Evolutionary conservation across 352 stramenopile genomes (phyloP).

Genomic region (Phytophthora meadii): DNA sequence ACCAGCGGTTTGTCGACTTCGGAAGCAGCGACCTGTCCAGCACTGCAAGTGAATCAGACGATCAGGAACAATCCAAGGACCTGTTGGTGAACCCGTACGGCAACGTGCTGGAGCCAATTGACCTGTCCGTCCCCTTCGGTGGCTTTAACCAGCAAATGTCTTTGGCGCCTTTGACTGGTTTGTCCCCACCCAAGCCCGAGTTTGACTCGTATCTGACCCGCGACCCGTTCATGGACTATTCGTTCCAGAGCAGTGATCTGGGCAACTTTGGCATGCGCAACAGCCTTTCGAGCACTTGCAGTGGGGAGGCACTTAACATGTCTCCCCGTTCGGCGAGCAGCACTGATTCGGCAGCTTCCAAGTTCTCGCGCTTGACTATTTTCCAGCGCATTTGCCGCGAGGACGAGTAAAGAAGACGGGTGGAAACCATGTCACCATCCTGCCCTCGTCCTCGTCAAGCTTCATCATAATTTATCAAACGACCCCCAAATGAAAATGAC

Average conservation of each 20-base stretch:
- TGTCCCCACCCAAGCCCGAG: constrained; percentile 30
- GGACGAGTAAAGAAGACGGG: constrained; percentile 43
- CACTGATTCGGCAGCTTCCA: constrained; percentile 44
- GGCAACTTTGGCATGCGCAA: constrained; percentile 30
- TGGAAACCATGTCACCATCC: constrained; percentile 17
- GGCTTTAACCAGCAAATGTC: constrained; percentile 62
- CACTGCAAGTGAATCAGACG: constrained; percentile 74
- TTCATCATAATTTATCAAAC: constrained; percentile 62
- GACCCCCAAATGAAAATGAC: constrained; percentile 38
- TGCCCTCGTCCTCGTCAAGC: constrained; percentile 21
- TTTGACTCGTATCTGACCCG: constrained; percentile 54
- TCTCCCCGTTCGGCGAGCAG: constrained; percentile 45
- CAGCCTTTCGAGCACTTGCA: constrained; percentile 40
- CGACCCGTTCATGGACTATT: constrained; percentile 63
- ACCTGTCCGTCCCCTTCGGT: constrained; percentile 71
- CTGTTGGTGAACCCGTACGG: constrained; percentile 75
- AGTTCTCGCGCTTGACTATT: constrained; percentile 79
- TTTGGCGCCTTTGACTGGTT: constrained; percentile 53
- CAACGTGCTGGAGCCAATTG: constrained; percentile 62
- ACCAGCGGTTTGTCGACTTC: constrained; percentile 46
- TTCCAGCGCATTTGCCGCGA: constrained; percentile 88
- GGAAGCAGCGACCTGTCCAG: constrained; percentile 55
- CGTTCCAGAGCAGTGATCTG: constrained; percentile 44
- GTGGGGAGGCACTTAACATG: constrained; percentile 44
- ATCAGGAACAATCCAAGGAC: constrained; percentile 63